phyloP scores from a whole-genome alignment of 1,139 yeast genomes.

The Yamadazyma sp. region DNA sequence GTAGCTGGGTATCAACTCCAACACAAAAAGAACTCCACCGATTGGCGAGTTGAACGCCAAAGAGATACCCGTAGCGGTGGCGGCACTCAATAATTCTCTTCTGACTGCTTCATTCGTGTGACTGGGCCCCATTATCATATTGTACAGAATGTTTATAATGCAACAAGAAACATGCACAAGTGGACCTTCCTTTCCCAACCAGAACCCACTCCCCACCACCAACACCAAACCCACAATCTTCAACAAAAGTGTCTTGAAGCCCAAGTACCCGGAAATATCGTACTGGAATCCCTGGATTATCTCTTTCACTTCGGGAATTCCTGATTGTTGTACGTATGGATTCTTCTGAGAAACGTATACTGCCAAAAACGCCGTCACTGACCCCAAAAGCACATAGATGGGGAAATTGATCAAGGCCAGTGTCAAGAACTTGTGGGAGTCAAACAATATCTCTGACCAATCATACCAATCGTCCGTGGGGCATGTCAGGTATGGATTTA shows the following conservation, averaged over 20 bases:
- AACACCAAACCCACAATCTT: conserved; percentile 58
- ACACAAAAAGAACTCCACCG: conserved; percentile 86
- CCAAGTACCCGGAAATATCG: conserved; percentile 42
- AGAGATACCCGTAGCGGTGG: conserved; percentile 90
- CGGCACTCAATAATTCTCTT: conserved; percentile 74
- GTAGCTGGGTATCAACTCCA: conserved; percentile 70
- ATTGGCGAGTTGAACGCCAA: conserved; percentile 94
- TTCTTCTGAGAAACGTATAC: conserved; percentile 35
- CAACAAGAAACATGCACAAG: conserved; percentile 85
- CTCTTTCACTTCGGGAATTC: conserved; percentile 68
- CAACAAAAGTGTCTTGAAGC: conserved; percentile 43
- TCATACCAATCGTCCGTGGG: conserved; percentile 43
- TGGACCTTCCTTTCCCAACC: conserved; percentile 95
- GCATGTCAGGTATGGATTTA: conserved; percentile 47
- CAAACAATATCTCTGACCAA: conserved; percentile 37
- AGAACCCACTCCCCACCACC: conserved; percentile 78
- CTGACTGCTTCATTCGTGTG: conserved; percentile 51
- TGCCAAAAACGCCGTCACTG: conserved; percentile 26
- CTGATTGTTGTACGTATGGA: conserved; percentile 56
- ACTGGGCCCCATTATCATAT: conserved; percentile 34
- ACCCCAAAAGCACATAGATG: conserved; percentile 33
- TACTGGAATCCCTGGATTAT: conserved; percentile 61
- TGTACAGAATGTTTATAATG: conserved; percentile 36
- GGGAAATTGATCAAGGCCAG: conserved; percentile 36
- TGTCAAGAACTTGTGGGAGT: conserved; percentile 18